phyloP scores from a whole-genome alignment of 371 early-diverging fungal genomes.

The Smittium culicis region DNA sequence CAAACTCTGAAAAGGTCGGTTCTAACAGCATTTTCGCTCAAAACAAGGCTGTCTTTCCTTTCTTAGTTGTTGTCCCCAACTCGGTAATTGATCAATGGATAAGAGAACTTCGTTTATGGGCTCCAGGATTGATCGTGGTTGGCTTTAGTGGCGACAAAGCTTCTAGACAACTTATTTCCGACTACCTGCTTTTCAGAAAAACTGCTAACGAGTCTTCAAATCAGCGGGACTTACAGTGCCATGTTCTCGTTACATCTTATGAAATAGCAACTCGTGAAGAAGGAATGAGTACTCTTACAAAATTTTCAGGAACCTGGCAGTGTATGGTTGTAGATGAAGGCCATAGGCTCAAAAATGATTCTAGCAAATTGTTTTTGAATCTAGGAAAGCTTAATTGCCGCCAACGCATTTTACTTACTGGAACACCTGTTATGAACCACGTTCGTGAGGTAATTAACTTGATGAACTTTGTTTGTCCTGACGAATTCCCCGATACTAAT shows the following conservation, averaged over 20 bases:
- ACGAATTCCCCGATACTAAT: conserved; percentile 32
- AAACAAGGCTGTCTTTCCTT: conserved; percentile 44
- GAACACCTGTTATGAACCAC: conserved; percentile 71
- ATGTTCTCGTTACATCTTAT: conserved; percentile 66
- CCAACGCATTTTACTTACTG: conserved; percentile 58
- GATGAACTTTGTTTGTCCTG: conserved; percentile 59
- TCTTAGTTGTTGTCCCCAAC: conserved; percentile 72
- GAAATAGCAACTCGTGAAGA: conserved; percentile 45
- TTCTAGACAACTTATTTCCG: conserved; percentile 38
- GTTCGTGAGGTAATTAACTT: conserved; percentile 54
- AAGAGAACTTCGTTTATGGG: conserved; percentile 65
- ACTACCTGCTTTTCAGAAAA: conserved; percentile 47
- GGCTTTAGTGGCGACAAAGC: conserved; percentile 37
- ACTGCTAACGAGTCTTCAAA: conserved; percentile 29
- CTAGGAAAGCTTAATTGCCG: conserved; percentile 36
- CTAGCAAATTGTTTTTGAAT: conserved; percentile 47
- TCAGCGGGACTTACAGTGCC: conserved; percentile 36
- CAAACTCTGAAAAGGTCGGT: conserved; percentile 19
- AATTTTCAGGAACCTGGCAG: conserved; percentile 38
- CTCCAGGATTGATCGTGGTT: conserved; percentile 46
- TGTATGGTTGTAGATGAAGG: conserved; percentile 70
- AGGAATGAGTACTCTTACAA: conserved; percentile 34
- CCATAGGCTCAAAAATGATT: conserved; percentile 71
- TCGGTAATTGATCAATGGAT: conserved; percentile 70
- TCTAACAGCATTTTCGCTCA: not conserved